These are phyloP conservation scores for Echinosophora koreensis DNA, from an alignment of 306 rosid species.

Conservation along the genomic window DNA sequence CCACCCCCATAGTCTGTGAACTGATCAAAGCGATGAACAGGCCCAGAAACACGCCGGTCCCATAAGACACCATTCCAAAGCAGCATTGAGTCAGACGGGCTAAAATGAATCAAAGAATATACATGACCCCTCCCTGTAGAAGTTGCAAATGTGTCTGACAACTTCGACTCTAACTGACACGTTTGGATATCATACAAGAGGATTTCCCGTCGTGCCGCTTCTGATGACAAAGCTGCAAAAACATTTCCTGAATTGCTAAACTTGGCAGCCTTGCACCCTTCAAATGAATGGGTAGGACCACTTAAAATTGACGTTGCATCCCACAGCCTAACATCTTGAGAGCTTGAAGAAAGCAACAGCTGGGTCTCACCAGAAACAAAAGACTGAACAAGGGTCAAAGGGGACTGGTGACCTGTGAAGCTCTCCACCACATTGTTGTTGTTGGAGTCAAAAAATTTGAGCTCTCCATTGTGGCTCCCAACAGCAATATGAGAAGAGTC, in stretches of 20 bases:
- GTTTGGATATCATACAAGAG: conserved; percentile 81
- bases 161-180: conserved; percentile 64
- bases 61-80: conserved; percentile 98
- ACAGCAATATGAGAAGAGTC: conserved; percentile 90
- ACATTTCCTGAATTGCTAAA: conserved; percentile 83
- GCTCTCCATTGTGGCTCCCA: conserved; percentile 92
- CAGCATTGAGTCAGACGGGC: conserved; percentile 87
- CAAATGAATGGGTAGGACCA: conserved; percentile 89
- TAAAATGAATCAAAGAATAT: conserved; percentile 84
- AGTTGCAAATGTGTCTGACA: conserved; percentile 67
- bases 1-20: conserved; percentile 99
- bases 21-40: conserved; percentile 94
- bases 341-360: conserved; percentile 89
- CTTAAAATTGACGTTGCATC: conserved; percentile 72
- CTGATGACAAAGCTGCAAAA: conserved; percentile 85
- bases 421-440: conserved; percentile 80
- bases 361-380: conserved; percentile 76
- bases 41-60: conserved; percentile 82
- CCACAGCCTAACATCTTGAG: conserved; percentile 88
- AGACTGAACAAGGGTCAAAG: conserved; percentile 84
- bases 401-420: conserved; percentile 85
- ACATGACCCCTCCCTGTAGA: conserved; percentile 83
- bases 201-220: conserved; percentile 78
- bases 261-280: conserved; percentile 94
- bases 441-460: conserved; percentile 82